Conservation (phyloP, 106 monocot species). For the Alisma plantagoaquatica region DNA sequence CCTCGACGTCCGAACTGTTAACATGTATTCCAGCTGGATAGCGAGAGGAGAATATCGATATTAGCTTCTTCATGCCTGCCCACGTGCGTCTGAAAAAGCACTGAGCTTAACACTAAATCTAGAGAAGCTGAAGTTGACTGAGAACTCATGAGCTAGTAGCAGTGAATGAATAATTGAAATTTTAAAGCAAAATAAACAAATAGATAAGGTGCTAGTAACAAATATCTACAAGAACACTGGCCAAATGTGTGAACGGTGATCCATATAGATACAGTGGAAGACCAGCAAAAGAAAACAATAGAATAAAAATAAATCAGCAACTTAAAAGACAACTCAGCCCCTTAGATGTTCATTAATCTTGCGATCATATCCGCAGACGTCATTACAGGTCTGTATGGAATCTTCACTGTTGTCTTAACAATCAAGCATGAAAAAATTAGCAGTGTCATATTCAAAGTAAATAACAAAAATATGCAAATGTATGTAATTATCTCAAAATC, state of each 20-base stretch:
- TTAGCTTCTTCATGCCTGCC: constrained; percentile 22
- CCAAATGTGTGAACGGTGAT: too few species aligned
- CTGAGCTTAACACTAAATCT: background rate
- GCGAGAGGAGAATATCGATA: constrained; percentile 32
- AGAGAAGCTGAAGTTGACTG: background rate
- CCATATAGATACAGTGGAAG: too few species aligned
- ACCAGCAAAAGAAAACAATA: background rate
- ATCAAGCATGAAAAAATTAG: too few species aligned
- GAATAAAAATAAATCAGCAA: constrained; percentile 4
- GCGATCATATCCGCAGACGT: constrained; percentile 13
- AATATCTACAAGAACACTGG: too few species aligned
- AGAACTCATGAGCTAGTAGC: background rate
- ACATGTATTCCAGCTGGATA: constrained; percentile 27
- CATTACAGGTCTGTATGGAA: constrained; percentile 64
- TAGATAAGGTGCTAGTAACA: background rate
- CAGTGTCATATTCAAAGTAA: too few species aligned
- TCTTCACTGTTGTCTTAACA: constrained; percentile 12
- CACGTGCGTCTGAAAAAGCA: background rate
- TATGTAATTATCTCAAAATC: constrained; percentile 2
- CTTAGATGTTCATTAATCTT: constrained; percentile 6
- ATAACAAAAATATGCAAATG: background rate
- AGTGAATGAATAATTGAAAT: background rate
- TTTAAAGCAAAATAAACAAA: constrained; percentile 3
- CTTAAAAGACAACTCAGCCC: constrained; percentile 3
- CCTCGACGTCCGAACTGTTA: constrained; percentile 45